phyloP scores from a whole-genome alignment of 2,329 filamentous ascomycete species.

The Helicocarpus griseus region DNA sequence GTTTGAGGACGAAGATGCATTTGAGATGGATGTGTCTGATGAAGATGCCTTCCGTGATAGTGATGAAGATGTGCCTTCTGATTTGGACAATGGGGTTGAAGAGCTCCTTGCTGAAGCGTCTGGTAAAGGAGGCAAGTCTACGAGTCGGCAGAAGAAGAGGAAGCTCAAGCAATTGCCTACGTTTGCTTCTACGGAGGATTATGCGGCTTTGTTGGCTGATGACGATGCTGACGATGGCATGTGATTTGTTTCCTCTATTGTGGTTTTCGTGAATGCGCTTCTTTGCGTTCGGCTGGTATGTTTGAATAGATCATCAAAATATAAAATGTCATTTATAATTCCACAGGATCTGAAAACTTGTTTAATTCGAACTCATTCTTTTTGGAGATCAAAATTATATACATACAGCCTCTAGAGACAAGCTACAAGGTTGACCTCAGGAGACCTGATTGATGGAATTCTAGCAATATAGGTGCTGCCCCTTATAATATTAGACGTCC shows the following conservation, averaged over 20 bases:
- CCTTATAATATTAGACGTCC: too few relatives aligned
- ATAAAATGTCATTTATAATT: too few relatives aligned
- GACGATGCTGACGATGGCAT: conserved; percentile 45
- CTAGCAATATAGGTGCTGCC: too few relatives aligned
- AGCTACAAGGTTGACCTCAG: too few relatives aligned
- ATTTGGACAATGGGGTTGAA: conserved; percentile 34
- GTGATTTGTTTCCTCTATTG: not conserved
- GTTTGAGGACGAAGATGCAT: conserved; percentile 44
- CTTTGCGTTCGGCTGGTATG: not conserved
- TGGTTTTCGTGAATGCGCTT: not conserved
- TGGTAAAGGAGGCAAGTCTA: conserved; percentile 23
- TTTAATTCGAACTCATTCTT: too few relatives aligned
- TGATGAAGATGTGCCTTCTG: conserved; percentile 46
- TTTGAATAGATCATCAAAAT: not conserved
- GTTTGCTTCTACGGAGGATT: conserved; percentile 90
- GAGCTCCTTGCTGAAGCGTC: conserved; percentile 34
- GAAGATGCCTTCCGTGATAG: conserved; percentile 41
- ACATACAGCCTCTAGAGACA: too few relatives aligned
- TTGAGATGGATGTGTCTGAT: conserved; percentile 40
- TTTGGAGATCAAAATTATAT: too few relatives aligned
- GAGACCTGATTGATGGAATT: too few relatives aligned
- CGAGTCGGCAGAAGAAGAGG: conserved; percentile 56
- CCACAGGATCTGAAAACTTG: too few relatives aligned
- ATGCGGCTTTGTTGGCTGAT: conserved; percentile 69
- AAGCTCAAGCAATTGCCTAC: conserved; percentile 82